A percentile compares a stretch with the other conserved stretches of the same genome.
Conservation (phyloP, 805 yeast genomes). For the Yarrowia sp. region DNA sequence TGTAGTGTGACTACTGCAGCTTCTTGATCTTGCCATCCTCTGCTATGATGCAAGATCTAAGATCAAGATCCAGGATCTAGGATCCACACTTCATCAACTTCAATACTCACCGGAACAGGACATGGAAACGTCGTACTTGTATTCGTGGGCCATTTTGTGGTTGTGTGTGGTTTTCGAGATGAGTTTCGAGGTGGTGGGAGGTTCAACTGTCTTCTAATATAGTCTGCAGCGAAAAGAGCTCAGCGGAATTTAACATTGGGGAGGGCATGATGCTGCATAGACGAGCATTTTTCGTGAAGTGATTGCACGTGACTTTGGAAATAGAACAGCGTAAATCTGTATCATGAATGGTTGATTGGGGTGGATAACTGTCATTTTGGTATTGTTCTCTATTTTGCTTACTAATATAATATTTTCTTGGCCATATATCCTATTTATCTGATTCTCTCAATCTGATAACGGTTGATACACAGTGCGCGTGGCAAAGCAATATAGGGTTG, state of each 20-base stretch:
- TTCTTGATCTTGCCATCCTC: too few relatives aligned
- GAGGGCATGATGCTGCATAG: slow-evolving; percentile 14
- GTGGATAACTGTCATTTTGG: not conserved
- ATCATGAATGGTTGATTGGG: too few relatives aligned
- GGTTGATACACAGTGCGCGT: too few relatives aligned
- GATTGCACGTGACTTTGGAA: slow-evolving; percentile 9
- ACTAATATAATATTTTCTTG: too few relatives aligned
- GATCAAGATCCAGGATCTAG: too few relatives aligned
- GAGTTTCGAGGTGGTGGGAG: not conserved
- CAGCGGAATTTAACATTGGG: not conserved
- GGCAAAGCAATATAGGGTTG: too few relatives aligned
- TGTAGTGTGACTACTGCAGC: too few relatives aligned
- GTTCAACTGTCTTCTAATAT: not conserved
- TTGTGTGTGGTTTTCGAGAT: not conserved
- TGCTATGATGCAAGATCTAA: too few relatives aligned
- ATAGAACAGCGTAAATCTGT: too few relatives aligned
- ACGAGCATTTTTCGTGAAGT: slow-evolving; percentile 7
- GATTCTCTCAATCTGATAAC: too few relatives aligned
- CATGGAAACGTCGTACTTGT: slow-evolving; percentile 81
- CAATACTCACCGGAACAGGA: slow-evolving; percentile 57
- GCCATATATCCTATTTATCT: too few relatives aligned
- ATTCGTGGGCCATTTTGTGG: slow-evolving; percentile 46
- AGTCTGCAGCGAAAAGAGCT: slow-evolving; percentile 16
- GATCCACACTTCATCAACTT: not conserved
- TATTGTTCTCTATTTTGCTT: too few relatives aligned